These are phyloP conservation scores for Termitomyces eurrhizus DNA, from an alignment of 768 basidiomycete genomes.

Conservation along the genomic window DNA sequence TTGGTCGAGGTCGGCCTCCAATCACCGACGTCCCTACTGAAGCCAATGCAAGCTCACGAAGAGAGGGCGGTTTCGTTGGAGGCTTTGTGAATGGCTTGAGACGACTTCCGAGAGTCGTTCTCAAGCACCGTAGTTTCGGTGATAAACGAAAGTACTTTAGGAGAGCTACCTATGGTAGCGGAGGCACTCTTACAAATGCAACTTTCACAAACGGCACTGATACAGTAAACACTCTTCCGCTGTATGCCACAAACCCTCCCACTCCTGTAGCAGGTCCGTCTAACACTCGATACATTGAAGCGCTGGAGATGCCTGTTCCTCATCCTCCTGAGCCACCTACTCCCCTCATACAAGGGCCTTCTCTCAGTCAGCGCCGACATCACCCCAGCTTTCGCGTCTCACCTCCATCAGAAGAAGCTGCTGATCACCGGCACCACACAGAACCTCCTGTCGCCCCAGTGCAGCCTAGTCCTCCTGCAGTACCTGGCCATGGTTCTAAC, in stretches of 20 bases:
- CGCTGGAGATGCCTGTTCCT: conserved; percentile 29
- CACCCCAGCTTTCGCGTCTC: conserved; percentile 27
- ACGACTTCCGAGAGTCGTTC: conserved; percentile 27
- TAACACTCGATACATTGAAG: conserved; percentile 29
- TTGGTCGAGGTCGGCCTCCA: conserved; percentile 12
- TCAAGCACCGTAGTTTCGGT: conserved; percentile 24
- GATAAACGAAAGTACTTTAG: conserved; percentile 20
- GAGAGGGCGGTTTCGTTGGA: conserved; percentile 29
- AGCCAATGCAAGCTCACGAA: neutral
- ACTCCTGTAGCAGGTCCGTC: conserved; percentile 30
- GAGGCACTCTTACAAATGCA: conserved; percentile 18
- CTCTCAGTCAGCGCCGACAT: conserved; percentile 20
- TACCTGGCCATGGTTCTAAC: conserved; percentile 7
- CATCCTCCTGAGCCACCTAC: conserved; percentile 12
- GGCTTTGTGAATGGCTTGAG: conserved; percentile 34
- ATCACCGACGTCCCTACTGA: neutral
- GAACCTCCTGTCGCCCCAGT: conserved; percentile 17
- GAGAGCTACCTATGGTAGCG: conserved; percentile 22
- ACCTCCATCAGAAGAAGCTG: conserved; percentile 25
- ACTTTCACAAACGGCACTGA: conserved; percentile 21
- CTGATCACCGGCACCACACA: conserved; percentile 23
- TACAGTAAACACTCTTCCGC: conserved; percentile 29
- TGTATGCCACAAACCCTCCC: conserved; percentile 36
- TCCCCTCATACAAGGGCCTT: conserved; percentile 11
- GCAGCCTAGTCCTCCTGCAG: conserved; percentile 6